Evolutionary conservation across 2,329 filamentous ascomycete species (phyloP).

Genomic region (Emmonsia crescens): DNA sequence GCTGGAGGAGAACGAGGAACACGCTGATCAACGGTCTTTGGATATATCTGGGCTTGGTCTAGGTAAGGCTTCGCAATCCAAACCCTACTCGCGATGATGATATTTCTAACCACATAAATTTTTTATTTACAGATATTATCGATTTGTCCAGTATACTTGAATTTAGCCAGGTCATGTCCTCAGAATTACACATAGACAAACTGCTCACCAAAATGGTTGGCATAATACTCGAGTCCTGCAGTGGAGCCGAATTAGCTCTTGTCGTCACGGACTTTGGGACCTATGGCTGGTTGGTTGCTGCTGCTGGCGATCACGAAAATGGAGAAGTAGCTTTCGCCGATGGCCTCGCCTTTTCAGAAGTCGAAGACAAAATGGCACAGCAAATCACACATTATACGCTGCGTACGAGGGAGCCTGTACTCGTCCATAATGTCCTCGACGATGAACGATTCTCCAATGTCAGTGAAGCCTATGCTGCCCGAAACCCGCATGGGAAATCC

Average conservation of each 20-base stretch:
- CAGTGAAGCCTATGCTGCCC: constrained; percentile 43
- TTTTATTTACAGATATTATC: constrained; percentile 43
- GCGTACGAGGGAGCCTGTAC: constrained; percentile 52
- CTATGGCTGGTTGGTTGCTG: constrained; percentile 49
- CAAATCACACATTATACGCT: constrained; percentile 53
- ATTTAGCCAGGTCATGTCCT: constrained; percentile 54
- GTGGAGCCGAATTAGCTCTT: constrained; percentile 48
- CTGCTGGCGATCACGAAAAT: constrained; percentile 47
- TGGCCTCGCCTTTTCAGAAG: constrained; percentile 46
- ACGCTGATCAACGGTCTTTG: constrained; percentile 28
- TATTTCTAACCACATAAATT: constrained; percentile 14
- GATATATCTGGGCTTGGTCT: constrained; percentile 34
- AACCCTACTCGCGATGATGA: background rate
- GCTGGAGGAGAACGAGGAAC: constrained; percentile 32
- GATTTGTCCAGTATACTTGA: constrained; percentile 54
- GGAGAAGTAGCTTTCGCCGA: constrained; percentile 44
- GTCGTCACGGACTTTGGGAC: constrained; percentile 49
- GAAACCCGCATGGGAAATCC: constrained; percentile 47
- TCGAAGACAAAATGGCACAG: constrained; percentile 47
- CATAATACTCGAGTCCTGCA: constrained; percentile 54
- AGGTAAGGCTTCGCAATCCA: constrained; percentile 17
- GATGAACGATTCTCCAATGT: constrained; percentile 56
- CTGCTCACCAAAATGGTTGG: constrained; percentile 53
- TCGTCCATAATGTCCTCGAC: constrained; percentile 52
- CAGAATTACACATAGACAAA: constrained; percentile 52